Percentiles rank a stretch among this genome's conserved stretches.
These are phyloP conservation scores for Eucalyptus leucophloia DNA, from an alignment of 345 rosid species.

Conservation along the genomic window DNA sequence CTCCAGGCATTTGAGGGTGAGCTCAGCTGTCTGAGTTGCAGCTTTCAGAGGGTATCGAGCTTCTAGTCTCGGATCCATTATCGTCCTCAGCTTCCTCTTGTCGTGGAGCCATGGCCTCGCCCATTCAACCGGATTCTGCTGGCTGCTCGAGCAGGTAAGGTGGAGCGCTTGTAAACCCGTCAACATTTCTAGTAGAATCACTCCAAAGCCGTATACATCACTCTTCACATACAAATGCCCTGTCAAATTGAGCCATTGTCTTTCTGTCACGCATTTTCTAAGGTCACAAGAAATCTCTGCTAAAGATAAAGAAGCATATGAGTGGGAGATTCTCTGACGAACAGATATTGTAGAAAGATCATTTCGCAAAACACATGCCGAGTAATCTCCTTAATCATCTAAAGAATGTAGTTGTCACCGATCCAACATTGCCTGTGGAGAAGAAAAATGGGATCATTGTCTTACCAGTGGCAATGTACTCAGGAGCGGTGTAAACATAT, in stretches of 20 bases:
- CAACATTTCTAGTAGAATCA: conserved; percentile 60
- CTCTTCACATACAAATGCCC: conserved; percentile 77
- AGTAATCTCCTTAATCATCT: background rate
- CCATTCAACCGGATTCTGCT: conserved; percentile 50
- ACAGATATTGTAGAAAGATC: background rate
- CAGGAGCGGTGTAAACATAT: conserved; percentile 80
- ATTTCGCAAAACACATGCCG: background rate
- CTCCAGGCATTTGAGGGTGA: conserved; percentile 43
- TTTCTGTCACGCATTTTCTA: background rate
- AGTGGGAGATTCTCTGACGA: background rate
- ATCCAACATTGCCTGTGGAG: background rate
- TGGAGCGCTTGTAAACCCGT: conserved; percentile 55
- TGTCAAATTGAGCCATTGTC: background rate
- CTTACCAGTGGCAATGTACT: conserved; percentile 68
- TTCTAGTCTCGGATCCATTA: conserved; percentile 56
- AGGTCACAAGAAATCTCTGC: background rate
- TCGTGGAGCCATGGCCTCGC: conserved; percentile 23
- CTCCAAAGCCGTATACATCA: conserved; percentile 82
- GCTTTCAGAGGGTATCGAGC: conserved; percentile 30
- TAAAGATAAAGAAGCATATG: background rate
- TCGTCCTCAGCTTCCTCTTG: conserved; percentile 35
- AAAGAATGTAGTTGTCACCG: too few species aligned
- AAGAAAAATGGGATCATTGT: background rate
- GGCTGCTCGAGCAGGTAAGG: conserved; percentile 14
- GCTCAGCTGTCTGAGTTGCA: conserved; percentile 29